A percentile compares a stretch with the other conserved stretches of the same genome.
phyloP scores from a whole-genome alignment of 352 stramenopile genomes.

The Globisporangium nodosum region DNA sequence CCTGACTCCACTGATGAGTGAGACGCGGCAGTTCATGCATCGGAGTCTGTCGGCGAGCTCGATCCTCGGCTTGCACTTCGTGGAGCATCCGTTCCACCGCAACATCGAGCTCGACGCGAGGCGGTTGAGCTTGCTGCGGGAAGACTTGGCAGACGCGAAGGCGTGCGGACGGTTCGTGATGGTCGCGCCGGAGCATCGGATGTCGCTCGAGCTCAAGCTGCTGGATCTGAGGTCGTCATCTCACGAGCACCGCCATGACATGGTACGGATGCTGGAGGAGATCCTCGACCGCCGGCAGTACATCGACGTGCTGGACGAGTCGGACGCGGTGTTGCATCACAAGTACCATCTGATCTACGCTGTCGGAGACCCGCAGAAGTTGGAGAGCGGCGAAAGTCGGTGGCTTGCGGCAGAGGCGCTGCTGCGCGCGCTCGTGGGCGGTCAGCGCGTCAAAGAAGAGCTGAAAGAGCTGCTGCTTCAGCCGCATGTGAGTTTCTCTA shows the following conservation, averaged over 20 bases:
- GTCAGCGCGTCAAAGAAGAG: constrained; percentile 1
- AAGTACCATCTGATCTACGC: constrained; percentile 88
- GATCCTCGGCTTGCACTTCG: constrained; percentile 29
- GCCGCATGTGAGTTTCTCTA: constrained; percentile 27
- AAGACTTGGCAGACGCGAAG: constrained; percentile 34
- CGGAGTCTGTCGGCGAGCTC: constrained; percentile 38
- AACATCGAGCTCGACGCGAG: constrained; percentile 30
- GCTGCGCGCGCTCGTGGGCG: constrained; percentile 18
- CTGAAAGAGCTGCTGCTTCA: constrained; percentile 32
- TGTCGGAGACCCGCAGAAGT: constrained; percentile 36
- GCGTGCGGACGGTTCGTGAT: constrained; percentile 46
- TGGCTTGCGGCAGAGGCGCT: constrained; percentile 55
- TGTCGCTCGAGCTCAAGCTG: constrained; percentile 85
- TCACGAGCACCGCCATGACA: constrained; percentile 4
- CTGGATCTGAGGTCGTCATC: constrained; percentile 34
- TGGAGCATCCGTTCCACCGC: constrained; percentile 70
- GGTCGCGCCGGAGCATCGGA: constrained; percentile 79
- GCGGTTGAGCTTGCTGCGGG: constrained; percentile 23
- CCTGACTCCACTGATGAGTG: constrained; percentile 48
- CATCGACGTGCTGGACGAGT: constrained; percentile 85
- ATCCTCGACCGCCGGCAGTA: constrained; percentile 44
- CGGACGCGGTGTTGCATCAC: constrained; percentile 83
- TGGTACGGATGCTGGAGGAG: constrained; percentile 23
- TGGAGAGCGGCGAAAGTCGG: constrained; percentile 43
- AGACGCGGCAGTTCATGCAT: constrained; percentile 66